Evolutionary conservation across 768 basidiomycete genomes (phyloP), one percentile per base, ranked within the genome.

Genomic region (Strobilomyces confusus): DNA sequence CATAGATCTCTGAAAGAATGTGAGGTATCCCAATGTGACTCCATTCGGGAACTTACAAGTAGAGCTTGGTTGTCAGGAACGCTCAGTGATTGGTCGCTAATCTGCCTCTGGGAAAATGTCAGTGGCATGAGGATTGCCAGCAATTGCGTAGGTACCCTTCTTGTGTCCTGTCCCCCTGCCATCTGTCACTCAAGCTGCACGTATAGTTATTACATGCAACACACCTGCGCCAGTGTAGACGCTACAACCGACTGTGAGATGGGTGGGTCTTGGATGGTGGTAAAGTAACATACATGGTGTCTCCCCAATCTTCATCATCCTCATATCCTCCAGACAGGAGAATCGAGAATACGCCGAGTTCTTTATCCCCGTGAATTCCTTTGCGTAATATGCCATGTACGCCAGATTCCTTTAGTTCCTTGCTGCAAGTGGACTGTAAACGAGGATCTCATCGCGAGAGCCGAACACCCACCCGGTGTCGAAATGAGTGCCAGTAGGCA

Each of bases 271-370:
- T 17, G 29, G 17, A 9, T 32, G 37, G 14, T n/a, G 1, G 26
- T 34, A 15, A 33, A 36, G 14, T 23, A 51, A 55, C 72, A 5
- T 55, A 76, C 76, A 77, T 73, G 7, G 4, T 66, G 0, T 74
- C 67, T 26, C 76, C 76, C 0, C 36, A 1, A 30, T 77, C 76
- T 6, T 48, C 13, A 50, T 77, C 69, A 57, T 77, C 76, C 43
- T 73, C 69, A 41, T 77, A 77, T 11, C 72, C 71, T n/a, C 60
- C 67, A 29, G 75, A 74, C 19, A 77, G 30, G 11, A 75, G 74
- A 26, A 77, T 67, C 15, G 76, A 77, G 51, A 62, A 76, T 14
- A 73, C 73, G 2, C 70, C 70, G 8, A 66, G 62, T 1, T 11
- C 2, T 29, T 4, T 57, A 30, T 66, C 63, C 1, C 77, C 75